Conservation (phyloP, 305 asterid species). For the Salvia sclarea region DNA sequence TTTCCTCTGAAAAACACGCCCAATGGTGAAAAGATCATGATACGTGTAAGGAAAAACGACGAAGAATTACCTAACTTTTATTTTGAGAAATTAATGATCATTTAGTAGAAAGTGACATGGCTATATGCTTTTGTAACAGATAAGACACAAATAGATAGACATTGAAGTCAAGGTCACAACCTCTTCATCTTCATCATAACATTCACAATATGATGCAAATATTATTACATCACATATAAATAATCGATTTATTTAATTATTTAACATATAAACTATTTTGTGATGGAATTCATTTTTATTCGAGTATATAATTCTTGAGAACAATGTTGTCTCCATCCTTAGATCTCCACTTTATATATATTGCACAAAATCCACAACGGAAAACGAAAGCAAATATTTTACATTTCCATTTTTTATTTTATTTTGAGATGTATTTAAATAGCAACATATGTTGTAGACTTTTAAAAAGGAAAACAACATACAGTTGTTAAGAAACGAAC, state of each 20-base stretch:
- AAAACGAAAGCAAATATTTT: neutral
- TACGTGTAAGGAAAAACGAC: slow-evolving; percentile 23
- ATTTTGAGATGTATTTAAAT: neutral
- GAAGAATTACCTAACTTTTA: slow-evolving; percentile 34
- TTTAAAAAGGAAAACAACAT: neutral
- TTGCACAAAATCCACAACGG: neutral
- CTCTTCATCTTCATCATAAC: neutral
- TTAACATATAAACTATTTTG: no score
- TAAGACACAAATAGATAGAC: slow-evolving; percentile 30
- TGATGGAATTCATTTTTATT: no score
- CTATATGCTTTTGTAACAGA: slow-evolving; percentile 30
- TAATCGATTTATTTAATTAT: no score
- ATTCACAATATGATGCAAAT: neutral
- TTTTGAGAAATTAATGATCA: slow-evolving; percentile 37
- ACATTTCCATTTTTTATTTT: neutral
- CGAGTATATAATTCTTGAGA: neutral
- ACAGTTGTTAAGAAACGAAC: neutral
- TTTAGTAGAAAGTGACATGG: slow-evolving; percentile 34
- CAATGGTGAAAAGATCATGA: neutral
- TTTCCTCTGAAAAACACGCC: no score
- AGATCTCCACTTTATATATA: neutral
- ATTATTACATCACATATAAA: neutral
- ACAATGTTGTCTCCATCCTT: neutral
- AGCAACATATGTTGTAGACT: neutral
- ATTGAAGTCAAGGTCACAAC: slow-evolving; percentile 16